Evolutionary conservation across 257 asterid genomes (phyloP), one percentile per base, ranked within the genome.

Genomic region (Solanum raphanifolium): DNA sequence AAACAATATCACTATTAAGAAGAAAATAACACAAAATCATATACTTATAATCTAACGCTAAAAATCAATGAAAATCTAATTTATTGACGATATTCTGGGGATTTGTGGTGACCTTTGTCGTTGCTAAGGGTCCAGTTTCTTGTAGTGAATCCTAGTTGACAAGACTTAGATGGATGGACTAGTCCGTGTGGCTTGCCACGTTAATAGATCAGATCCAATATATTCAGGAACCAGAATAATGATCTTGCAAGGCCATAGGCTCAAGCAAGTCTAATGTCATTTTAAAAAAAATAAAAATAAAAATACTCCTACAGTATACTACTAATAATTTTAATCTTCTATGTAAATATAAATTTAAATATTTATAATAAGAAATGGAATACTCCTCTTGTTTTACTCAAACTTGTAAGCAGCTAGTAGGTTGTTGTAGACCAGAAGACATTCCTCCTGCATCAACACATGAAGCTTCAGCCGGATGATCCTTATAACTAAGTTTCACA

Each of bases 101-200:
- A 15, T 52, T 16, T 16, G 4, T 6, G 4, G 66, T 1, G 23
- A 18, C 4, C 3, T 20, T 55, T 55, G 11, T 55, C 2, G 4
- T 0, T 20, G 2, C 21, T 55, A 55, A 55, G 23, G 2, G 2
- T 55, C 25, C 1, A 7, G 66, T 3, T 55, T 20, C 25, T 55
- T 20, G n/a, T 55, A 7, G 66, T 7, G 2, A 55, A 55, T 55
- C 12, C 11, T 20, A 55, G 11, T 55, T 55, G 66, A 0, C 25
- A 20, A 55, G 0, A 0, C 2, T 55, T 3, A 55, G 2, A 20
- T 55, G 25, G 66, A 55, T 8, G 0, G 1, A 20, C 25, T 20
- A 55, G 25, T 55, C 65, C 65, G 3, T 0, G 2, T 55, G 25
- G 65, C 65, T 55, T 6, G 25, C 65, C n/a, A 55, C 1, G 1